Evolutionary conservation across 169 alveolate genomes (phyloP).

Genomic region (Plasmodium fragile): DNA sequence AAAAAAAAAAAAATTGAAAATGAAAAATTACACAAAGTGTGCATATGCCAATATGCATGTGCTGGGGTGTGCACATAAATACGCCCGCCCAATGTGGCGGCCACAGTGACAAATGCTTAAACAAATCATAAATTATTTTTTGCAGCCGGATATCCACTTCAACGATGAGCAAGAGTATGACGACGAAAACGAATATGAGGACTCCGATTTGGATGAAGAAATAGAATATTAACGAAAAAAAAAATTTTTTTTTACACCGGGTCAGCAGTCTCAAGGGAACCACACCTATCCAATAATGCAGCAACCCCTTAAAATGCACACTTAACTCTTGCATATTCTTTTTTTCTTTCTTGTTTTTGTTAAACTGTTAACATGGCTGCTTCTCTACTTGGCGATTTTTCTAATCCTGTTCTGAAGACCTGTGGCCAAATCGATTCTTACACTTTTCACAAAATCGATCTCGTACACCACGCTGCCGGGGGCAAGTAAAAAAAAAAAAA

Average conservation of each 20-base stretch:
- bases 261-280: neutral
- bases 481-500: neutral
- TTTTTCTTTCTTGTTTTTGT: neutral
- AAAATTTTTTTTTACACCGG: neutral
- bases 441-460: conserved; percentile 58
- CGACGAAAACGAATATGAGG: conserved; percentile 82
- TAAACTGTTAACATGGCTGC: neutral
- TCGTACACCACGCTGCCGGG: conserved; percentile 47
- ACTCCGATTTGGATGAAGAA: conserved; percentile 86
- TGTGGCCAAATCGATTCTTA: conserved; percentile 44
- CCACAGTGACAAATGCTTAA: neutral
- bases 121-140: conserved; percentile 1
- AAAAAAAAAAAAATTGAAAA: neutral
- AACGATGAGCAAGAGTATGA: conserved; percentile 80
- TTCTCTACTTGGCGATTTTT: conserved; percentile 30
- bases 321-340: neutral
- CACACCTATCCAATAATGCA: neutral
- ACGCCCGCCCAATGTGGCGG: neutral
- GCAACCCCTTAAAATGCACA: neutral
- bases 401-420: conserved; percentile 69
- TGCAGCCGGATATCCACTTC: conserved; percentile 87
- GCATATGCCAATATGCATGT: neutral
- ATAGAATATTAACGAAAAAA: conserved; percentile 79
- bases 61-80: neutral
- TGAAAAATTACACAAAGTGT: neutral